Evolutionary conservation across 2,329 filamentous ascomycete species (phyloP).

Genomic region (Xylariaceae sp.): DNA sequence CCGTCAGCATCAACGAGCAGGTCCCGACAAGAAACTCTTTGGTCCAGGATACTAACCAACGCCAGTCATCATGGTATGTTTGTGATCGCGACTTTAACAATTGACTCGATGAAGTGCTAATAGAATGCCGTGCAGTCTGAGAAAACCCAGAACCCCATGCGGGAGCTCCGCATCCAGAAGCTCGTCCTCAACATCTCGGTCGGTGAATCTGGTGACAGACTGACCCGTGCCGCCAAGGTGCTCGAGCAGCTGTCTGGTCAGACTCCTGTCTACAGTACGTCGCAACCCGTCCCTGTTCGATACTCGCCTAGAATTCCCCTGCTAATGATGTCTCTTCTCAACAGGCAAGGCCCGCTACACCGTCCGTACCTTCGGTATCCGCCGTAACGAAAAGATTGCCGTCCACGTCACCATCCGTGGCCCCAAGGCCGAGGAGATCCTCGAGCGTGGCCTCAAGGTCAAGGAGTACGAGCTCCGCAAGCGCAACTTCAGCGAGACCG

Average conservation of each 20-base stretch:
- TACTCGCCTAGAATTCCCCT: not conserved
- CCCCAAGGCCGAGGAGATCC: constrained; percentile 98
- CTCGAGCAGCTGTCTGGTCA: constrained; percentile 99
- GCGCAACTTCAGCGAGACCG: constrained; percentile 99
- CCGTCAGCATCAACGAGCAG: constrained; percentile 8
- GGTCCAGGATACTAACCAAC: constrained; percentile 28
- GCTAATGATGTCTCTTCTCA: constrained; percentile 17
- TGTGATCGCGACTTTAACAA: not conserved
- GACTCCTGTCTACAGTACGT: constrained; percentile 97
- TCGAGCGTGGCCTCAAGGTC: constrained; percentile 99
- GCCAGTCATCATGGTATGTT: constrained; percentile 38
- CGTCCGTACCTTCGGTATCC: constrained; percentile 99
- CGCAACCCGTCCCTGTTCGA: not conserved
- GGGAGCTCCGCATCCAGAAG: constrained; percentile 81
- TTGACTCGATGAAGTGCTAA: constrained; percentile 22
- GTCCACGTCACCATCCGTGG: constrained; percentile 99
- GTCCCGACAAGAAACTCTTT: constrained; percentile 12
- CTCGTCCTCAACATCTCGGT: constrained; percentile 81
- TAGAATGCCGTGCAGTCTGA: constrained; percentile 51
- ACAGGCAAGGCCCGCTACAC: constrained; percentile 99
- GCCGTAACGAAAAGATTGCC: constrained; percentile 99
- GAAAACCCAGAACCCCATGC: constrained; percentile 97
- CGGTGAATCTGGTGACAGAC: constrained; percentile 99
- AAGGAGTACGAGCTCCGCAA: constrained; percentile 99
- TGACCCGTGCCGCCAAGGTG: constrained; percentile 99